Evolutionary conservation across 768 basidiomycete genomes (phyloP), one percentile per base, ranked within the genome.

Genomic region (Pleurotus ostreatus): DNA sequence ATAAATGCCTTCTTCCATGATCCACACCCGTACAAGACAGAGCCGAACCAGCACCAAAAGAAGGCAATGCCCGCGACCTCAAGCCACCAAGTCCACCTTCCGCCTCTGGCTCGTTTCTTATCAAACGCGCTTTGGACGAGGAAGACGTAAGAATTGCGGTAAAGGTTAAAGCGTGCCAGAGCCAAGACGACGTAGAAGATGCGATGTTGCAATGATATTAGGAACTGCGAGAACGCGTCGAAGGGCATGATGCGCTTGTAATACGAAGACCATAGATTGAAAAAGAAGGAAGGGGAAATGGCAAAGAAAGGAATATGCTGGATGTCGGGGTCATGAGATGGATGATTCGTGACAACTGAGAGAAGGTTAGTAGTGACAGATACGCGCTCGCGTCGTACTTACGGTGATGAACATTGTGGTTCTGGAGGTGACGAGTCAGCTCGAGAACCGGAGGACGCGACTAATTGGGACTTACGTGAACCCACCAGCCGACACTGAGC

Each of bases 401-500:
- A 94, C 94, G 77, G 72, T 98, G 95, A 74, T 98, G 95, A 46
- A 95, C 85, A 64, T 98, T 97, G 68, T 99, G 97, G 67, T 90
- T 92, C 89, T 92, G 60, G 34, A 49, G 9, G 12, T 30, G 5
- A n/a, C 25, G 15, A 20, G 38, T 34, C 49, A 25, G 49, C 34
- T 22, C 46, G 49, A 39, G 37, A 47, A 60, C 25, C 56, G 56
- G 52, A 55, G 45, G 61, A 39, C 51, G 2, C 51, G 57, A n/a
- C 56, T 43, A 9, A 38, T 49, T 11, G n/a, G 15, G n/a, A 84
- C 94, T 74, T 63, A 95, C 94, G 68, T 94, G 82, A 40, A 93
- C 91, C 96, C 96, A 99, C 97, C 97, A 99, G 40, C 94, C 92
- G 20, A 97, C 79, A 67, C 94, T 97, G 53, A 99, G 75, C 4